Evolutionary conservation across 2,329 filamentous ascomycete genomes (phyloP), one percentile per base, ranked within the genome.

Genomic region (Beauveria caledonica): DNA sequence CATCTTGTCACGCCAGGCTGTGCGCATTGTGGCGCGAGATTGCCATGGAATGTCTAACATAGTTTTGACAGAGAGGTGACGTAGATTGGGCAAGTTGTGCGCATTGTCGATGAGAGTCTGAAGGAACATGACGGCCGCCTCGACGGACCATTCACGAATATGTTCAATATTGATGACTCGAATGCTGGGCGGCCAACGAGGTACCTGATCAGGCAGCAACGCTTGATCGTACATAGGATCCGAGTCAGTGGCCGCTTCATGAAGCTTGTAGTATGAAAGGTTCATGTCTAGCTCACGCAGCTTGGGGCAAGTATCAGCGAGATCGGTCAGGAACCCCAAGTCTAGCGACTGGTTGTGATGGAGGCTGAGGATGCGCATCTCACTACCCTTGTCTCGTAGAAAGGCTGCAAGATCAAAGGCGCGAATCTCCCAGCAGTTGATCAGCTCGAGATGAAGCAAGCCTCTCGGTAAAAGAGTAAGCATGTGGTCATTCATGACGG

Each of bases 1-100:
- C 56, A 97, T 76, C 63, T 80, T 86, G n/a, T 82, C 78, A 54
- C 86, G 86, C 90, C 92, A 96, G 64, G 84, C 83, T 65, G 88
- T 85, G 44, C 92, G 84, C 68, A 97, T 87, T n/a, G 81, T 81
- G 19, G 89, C 89, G 46, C 93, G 85, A 68, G 91, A 85, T 63
- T 91, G 86, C 90, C 92, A 96, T 11, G 88, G 86, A 50, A 86
- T 82, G 68, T 92, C 85, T 52, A 97, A 78, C 72, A 91, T 93
- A 1, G 88, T 86, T 67, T 87, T 89, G 65, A 97, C 82, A 1
- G 83, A 80, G 11, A 97, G 76, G 48, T 81, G 78, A 9, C 91
- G 86, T 25, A 97, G 80, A 61, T 85, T 76, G 0, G 80, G 83
- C 23, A 97, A 72, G 3, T 80, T 73, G 1, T 80, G 76, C 0